Percentiles rank a stretch among this genome's conserved stretches.
These are phyloP conservation scores for Plectosphaerella cucumerina DNA, from an alignment of 2,329 filamentous ascomycete species.

Conservation along the genomic window DNA sequence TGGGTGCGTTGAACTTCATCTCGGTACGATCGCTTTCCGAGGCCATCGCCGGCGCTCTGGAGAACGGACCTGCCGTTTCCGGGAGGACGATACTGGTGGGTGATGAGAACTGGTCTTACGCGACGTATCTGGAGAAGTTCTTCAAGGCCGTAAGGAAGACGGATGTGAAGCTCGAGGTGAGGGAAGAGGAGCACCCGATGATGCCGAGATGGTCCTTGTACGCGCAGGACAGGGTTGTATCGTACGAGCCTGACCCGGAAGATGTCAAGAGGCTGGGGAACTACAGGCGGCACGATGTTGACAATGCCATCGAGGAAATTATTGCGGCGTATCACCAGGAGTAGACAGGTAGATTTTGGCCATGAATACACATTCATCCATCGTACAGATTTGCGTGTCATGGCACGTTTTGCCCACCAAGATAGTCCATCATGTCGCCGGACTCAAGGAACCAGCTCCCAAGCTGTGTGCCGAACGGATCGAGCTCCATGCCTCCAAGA, in stretches of 20 bases:
- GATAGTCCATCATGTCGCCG: not conserved
- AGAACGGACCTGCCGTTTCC: not conserved
- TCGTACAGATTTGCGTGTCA: too few relatives aligned
- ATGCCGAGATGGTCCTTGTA: not conserved
- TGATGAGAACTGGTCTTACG: conserved; percentile 4
- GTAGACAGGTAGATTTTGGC: not conserved
- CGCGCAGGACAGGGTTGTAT: not conserved
- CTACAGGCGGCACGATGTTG: conserved; percentile 1
- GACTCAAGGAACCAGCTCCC: not conserved
- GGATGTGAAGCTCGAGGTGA: not conserved
- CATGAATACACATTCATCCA: too few relatives aligned
- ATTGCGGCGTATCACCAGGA: not conserved
- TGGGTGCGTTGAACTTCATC: conserved; percentile 6
- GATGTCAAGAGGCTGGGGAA: not conserved
- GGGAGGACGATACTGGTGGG: conserved; percentile 3
- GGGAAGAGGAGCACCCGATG: conserved; percentile 6
- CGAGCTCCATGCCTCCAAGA: not conserved
- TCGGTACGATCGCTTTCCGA: conserved; percentile 5
- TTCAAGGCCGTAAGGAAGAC: not conserved
- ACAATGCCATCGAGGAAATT: not conserved
- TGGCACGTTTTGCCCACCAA: not conserved
- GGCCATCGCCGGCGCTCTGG: conserved; percentile 1
- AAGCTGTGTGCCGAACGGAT: not conserved
- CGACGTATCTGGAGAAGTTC: conserved; percentile 5
- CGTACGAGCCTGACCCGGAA: conserved; percentile 5